Percentiles rank a stretch among this genome's conserved stretches.
phyloP scores from a whole-genome alignment of 192 early-diverging fungal species.

The Dispira simplex region DNA sequence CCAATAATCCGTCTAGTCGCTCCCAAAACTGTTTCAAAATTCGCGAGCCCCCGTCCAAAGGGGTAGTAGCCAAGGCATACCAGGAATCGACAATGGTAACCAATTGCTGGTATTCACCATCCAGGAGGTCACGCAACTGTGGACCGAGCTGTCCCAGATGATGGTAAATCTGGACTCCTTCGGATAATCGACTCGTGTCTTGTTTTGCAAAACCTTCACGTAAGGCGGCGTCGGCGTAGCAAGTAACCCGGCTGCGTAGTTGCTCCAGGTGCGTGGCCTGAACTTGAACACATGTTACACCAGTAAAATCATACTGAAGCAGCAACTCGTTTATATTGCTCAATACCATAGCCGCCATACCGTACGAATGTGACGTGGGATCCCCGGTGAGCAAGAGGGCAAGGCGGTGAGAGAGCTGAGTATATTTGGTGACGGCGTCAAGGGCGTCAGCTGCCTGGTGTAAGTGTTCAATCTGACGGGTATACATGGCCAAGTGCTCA shows the following conservation, averaged over 20 bases:
- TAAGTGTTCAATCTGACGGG: neutral
- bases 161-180: slow-evolving; percentile 2
- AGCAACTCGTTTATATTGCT: too few species aligned
- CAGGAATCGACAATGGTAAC: neutral
- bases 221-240: neutral
- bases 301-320: too few species aligned
- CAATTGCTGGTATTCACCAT: neutral
- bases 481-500: slow-evolving; percentile 6
- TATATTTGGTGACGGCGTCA: neutral
- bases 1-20: neutral
- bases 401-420: neutral
- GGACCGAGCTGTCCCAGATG: neutral
- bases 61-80: neutral
- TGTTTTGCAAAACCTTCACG: neutral
- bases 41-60: neutral
- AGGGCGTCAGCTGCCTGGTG: slow-evolving; percentile 1
- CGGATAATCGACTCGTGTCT: neutral
- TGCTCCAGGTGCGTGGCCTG: neutral
- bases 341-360: too few species aligned
- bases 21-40: neutral
- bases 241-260: neutral
- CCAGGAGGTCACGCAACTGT: neutral
- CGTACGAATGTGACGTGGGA: too few species aligned
- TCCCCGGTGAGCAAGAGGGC: too few species aligned
- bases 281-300: too few species aligned